Base-by-base conservation (phyloP, 2,329 filamentous ascomycete genomes). In the Cladophialophora yegresii region DNA sequence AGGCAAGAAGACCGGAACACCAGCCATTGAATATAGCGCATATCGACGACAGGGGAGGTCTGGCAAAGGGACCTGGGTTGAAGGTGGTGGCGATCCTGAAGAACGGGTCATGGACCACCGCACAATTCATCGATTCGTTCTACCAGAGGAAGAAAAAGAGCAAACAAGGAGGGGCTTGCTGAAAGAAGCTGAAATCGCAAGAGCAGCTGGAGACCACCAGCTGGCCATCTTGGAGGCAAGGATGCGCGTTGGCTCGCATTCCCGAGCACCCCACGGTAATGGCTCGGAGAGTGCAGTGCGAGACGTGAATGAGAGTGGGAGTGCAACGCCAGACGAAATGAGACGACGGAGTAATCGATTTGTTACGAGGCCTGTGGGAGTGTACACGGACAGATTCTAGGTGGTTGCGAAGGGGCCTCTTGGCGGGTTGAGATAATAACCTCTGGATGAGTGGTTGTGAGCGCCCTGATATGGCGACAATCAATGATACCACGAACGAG, bases 111-210 rank as follows among this genome's bases (percentile, higher is more conserved):
- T 95, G 65, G 93, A 98, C 74, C 93, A 97, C 73, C 84, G 93
- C n/a, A 88, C 84, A 0, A 84, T 98, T 3, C 90, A 97, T 76
- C 89, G 93, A 0, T 97, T 96, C 72, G 78, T 97, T 5, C 84
- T 87, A 26, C 82, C 86, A 0, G 84, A 88, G 2, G 88, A 92
- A 61, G 91, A 93, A 55, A 75, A 80, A 81, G 49, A 81, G 74
- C 65, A 65, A 23, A 68, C 65, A 3, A 45, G 70, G 26, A 68
- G 67, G 30, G 70, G 70, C 4, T 56, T 71, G 12, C 55, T 71
- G 23, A 68, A 62, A 47, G 64, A 67, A 54, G 70, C 70, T 2
- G 70, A 71, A 51, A 20, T 63, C 20, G 70, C 69, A 12, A 62
- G 69, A 51, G 63, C 64, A 45, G 67, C 65, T 50, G 70, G 70